Evolutionary conservation across 192 early-diverging fungal species (phyloP).

Genomic region (Coemansia sp.): DNA sequence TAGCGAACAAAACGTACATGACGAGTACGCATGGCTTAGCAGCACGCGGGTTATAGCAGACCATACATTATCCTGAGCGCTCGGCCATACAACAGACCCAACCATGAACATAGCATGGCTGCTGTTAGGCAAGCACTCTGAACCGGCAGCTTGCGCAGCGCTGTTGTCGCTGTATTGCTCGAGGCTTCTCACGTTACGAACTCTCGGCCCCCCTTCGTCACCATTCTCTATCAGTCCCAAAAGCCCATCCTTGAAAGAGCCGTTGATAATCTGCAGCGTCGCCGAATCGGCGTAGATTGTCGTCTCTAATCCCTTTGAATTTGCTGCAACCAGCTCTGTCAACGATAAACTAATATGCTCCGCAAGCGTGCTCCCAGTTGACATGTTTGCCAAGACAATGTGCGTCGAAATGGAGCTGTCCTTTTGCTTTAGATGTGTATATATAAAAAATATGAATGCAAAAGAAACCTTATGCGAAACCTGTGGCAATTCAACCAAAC

Average conservation of each 20-base stretch:
- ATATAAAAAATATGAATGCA: background rate
- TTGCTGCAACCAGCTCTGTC: constrained; percentile 8
- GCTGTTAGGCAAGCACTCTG: constrained; percentile 22
- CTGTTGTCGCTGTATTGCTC: background rate
- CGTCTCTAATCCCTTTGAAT: constrained; percentile 39
- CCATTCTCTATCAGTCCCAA: constrained; percentile 20
- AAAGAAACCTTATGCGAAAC: background rate
- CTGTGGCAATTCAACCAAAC: too few species aligned
- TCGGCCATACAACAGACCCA: constrained; percentile 30
- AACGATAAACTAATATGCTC: constrained; percentile 19
- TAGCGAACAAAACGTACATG: constrained; percentile 39
- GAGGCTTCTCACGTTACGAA: constrained; percentile 25
- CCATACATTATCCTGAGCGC: constrained; percentile 12
- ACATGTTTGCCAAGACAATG: background rate
- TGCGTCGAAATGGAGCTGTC: background rate
- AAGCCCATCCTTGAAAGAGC: constrained; percentile 15
- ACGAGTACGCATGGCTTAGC: background rate
- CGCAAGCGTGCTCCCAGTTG: constrained; percentile 3
- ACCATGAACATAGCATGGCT: constrained; percentile 41
- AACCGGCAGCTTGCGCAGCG: background rate
- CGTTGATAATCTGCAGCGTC: constrained; percentile 30
- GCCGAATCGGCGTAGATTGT: constrained; percentile 46
- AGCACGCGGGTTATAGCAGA: constrained; percentile 12
- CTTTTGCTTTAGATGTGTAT: background rate
- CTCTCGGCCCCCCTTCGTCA: background rate